phyloP scores from a whole-genome alignment of 2,329 filamentous ascomycete genomes.

The Thelonectria olida region DNA sequence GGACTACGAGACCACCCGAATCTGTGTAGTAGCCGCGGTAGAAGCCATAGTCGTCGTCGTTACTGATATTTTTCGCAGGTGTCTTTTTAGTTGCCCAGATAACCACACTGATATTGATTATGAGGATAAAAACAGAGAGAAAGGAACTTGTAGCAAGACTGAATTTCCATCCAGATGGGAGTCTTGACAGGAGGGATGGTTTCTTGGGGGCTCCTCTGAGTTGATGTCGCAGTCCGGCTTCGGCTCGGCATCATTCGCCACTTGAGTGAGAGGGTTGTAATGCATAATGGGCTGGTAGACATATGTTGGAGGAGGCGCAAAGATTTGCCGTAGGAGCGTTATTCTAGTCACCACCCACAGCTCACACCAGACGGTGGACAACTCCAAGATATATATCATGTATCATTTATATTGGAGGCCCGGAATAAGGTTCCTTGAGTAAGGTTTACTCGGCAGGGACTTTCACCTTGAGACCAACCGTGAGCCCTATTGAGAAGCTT shows the following conservation, averaged over 20 bases:
- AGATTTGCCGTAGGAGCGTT: background rate
- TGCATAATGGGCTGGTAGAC: background rate
- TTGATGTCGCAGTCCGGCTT: background rate
- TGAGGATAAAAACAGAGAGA: background rate
- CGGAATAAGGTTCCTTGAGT: too few relatives aligned
- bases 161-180: background rate
- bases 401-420: background rate
- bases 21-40: background rate
- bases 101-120: background rate
- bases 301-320: background rate
- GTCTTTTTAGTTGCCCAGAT: background rate
- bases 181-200: background rate
- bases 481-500: too few relatives aligned
- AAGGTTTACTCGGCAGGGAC: too few relatives aligned
- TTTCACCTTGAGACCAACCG: too few relatives aligned
- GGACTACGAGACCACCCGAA: background rate
- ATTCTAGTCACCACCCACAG: too few relatives aligned
- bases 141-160: background rate
- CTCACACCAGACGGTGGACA: too few relatives aligned
- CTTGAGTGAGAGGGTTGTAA: background rate
- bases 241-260: background rate
- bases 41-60: too few relatives aligned
- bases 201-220: background rate
- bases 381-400: background rate
- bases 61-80: background rate